Percentiles rank a stretch among this genome's conserved stretches.
Evolutionary conservation across 768 basidiomycete genomes (phyloP).

Genomic region (Boletus pseudopeckii): DNA sequence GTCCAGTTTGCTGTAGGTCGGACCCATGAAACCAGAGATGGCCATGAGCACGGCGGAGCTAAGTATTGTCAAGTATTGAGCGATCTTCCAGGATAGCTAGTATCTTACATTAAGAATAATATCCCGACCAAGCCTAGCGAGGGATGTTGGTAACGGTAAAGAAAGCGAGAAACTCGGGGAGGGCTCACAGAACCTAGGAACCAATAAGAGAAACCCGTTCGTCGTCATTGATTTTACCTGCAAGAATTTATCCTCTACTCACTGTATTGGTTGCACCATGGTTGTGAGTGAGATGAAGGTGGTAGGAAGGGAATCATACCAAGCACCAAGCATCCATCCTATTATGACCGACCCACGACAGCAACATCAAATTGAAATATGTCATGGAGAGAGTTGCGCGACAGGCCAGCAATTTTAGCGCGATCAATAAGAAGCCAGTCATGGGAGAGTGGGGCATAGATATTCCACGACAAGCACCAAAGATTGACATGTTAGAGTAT

Average conservation of each 20-base stretch:
- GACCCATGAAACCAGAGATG: conserved; percentile 2
- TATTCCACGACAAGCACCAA: too few relatives aligned
- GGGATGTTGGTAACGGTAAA: not conserved
- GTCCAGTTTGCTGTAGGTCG: conserved; percentile 17
- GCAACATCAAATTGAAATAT: not conserved
- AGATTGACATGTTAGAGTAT: too few relatives aligned
- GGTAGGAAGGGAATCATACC: not conserved
- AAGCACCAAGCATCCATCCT: not conserved
- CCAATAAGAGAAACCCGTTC: not conserved
- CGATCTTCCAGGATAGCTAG: not conserved
- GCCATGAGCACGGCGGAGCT: conserved; percentile 22
- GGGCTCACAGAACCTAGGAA: conserved; percentile 18
- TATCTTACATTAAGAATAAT: conserved; percentile 20
- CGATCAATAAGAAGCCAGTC: not conserved
- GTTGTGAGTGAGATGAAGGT: not conserved
- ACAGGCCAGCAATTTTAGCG: not conserved
- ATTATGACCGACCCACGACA: not conserved
- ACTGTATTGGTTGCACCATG: conserved; percentile 18
- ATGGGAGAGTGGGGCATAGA: not conserved
- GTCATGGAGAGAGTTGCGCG: not conserved
- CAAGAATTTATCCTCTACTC: conserved; percentile 3
- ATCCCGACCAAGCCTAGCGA: conserved; percentile 17
- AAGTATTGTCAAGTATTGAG: not conserved
- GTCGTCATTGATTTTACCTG: not conserved
- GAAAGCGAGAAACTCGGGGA: not conserved